Conservation (phyloP, 192 early-diverging fungal species). For the Coemansia brasiliensis region DNA sequence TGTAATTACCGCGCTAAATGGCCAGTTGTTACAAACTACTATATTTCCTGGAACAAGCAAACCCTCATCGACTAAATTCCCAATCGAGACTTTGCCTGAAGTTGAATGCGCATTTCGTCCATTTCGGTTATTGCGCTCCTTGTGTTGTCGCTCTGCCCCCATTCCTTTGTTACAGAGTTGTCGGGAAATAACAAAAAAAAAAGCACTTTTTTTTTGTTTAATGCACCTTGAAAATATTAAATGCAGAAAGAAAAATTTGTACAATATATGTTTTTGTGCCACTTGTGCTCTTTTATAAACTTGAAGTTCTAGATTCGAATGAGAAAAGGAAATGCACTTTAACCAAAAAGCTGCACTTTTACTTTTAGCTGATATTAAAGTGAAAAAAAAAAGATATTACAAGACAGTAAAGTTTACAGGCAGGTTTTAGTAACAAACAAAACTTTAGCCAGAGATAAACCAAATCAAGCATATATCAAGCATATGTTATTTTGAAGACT, state of each 20-base stretch:
- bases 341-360: not conserved
- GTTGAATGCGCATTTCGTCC: not conserved
- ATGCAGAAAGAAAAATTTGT: not conserved
- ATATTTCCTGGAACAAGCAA: constrained; percentile 24
- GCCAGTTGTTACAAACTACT: constrained; percentile 52
- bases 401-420: too few relatives aligned
- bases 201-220: too few relatives aligned
- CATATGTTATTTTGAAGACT: too few relatives aligned
- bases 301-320: too few relatives aligned
- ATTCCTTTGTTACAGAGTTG: not conserved
- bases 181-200: too few relatives aligned
- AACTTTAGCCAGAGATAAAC: too few relatives aligned
- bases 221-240: not conserved
- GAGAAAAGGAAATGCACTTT: not conserved
- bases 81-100: constrained; percentile 30
- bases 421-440: too few relatives aligned
- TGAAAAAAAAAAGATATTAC: too few relatives aligned
- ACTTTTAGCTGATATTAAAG: too few relatives aligned
- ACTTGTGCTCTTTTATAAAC: too few relatives aligned
- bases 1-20: constrained; percentile 42
- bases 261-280: too few relatives aligned
- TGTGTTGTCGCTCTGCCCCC: constrained; percentile 20
- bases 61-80: constrained; percentile 33
- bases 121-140: constrained; percentile 6
- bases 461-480: too few relatives aligned